These are phyloP conservation scores for Phaeotremella skinneri DNA, from an alignment of 768 basidiomycete genomes.

Conservation along the genomic window DNA sequence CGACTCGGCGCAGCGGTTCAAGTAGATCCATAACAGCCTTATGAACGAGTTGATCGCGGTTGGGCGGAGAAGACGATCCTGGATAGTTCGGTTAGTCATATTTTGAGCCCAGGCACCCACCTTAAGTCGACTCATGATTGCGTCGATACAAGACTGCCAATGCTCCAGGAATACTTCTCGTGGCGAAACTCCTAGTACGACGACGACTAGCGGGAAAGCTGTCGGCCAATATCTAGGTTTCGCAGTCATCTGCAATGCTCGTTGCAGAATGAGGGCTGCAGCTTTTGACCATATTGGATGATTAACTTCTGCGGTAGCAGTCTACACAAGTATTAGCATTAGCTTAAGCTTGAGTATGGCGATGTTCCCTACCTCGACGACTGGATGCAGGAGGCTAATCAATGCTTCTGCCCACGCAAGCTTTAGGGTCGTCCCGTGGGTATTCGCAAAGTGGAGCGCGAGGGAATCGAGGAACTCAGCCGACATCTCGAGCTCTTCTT, in stretches of 20 bases:
- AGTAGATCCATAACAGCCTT: slow-evolving; percentile 86
- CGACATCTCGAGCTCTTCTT: slow-evolving; percentile 86
- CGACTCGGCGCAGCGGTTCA: slow-evolving; percentile 88
- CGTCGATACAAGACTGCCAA: slow-evolving; percentile 73
- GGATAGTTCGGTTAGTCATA: slow-evolving; percentile 9
- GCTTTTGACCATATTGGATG: slow-evolving; percentile 93
- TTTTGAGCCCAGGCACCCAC: slow-evolving; percentile 52
- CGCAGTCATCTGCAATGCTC: slow-evolving; percentile 51
- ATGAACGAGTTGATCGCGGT: slow-evolving; percentile 76
- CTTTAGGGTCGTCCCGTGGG: slow-evolving; percentile 80
- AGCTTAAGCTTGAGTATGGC: neutral
- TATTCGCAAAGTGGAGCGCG: slow-evolving; percentile 75
- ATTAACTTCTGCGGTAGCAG: slow-evolving; percentile 92
- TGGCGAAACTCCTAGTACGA: slow-evolving; percentile 80
- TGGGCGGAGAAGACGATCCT: slow-evolving; percentile 75
- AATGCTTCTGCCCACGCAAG: slow-evolving; percentile 80
- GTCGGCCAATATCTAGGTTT: slow-evolving; percentile 87
- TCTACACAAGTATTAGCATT: slow-evolving; percentile 55
- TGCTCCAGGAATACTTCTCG: slow-evolving; percentile 78
- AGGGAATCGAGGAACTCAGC: slow-evolving; percentile 84
- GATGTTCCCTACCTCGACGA: slow-evolving; percentile 74
- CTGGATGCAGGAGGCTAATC: slow-evolving; percentile 73
- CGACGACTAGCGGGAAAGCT: slow-evolving; percentile 79
- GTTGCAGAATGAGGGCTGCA: slow-evolving; percentile 64
- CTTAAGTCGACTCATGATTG: slow-evolving; percentile 73